These are phyloP conservation scores for Gardenia jasminoides DNA, from an alignment of 257 asterid species.

Conservation along the genomic window DNA sequence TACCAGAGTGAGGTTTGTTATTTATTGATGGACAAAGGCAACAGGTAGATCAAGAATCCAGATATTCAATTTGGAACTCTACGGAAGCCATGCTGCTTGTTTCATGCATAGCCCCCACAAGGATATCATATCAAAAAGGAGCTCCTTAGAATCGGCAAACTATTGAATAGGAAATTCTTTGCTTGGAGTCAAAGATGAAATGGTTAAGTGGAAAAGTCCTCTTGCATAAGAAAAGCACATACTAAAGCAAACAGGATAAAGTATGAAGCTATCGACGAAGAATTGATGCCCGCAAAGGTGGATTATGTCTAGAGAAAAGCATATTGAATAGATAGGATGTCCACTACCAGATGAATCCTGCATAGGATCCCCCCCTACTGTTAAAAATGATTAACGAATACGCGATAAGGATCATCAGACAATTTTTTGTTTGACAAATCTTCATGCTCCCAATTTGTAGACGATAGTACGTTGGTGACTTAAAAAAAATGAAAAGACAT, in stretches of 20 bases:
- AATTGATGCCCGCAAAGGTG: constrained; percentile 37
- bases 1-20: not conserved
- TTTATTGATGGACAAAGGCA: not conserved
- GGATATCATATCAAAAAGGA: not conserved
- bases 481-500: not conserved
- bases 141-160: constrained; percentile 20
- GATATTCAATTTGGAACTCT: not conserved
- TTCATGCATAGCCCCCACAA: not conserved
- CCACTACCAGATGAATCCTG: constrained; percentile 3
- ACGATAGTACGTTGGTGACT: not conserved
- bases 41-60: not conserved
- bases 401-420: not conserved
- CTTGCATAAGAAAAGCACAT: constrained; percentile 34
- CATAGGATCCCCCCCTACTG: constrained; percentile 23
- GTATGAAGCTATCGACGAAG: constrained; percentile 20
- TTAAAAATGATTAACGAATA: not conserved
- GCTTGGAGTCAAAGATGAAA: constrained; percentile 35
- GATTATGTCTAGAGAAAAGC: constrained; percentile 45
- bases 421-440: not conserved
- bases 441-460: not conserved
- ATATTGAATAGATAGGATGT: constrained; percentile 16
- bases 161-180: constrained; percentile 36
- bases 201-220: constrained; percentile 33
- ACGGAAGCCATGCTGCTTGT: not conserved
- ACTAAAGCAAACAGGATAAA: constrained; percentile 34